Evolutionary conservation across 495 filamentous ascomycete species (phyloP).

Genomic region (Penicillium silybi): DNA sequence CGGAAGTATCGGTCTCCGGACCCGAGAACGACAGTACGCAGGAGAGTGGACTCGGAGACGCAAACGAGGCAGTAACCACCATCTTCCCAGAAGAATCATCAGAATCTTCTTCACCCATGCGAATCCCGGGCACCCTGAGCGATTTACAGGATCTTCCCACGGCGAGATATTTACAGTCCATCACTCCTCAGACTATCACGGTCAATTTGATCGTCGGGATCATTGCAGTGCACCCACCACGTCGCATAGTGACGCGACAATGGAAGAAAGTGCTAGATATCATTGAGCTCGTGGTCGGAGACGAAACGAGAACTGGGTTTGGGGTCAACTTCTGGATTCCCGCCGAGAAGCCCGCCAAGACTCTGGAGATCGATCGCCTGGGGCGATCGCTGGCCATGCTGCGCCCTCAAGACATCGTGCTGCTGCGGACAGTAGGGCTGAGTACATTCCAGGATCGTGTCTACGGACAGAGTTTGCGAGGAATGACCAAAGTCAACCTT

Average conservation of each 20-base stretch:
- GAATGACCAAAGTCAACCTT: conserved; percentile 67
- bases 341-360: conserved; percentile 19
- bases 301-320: conserved; percentile 82
- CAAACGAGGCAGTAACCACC: conserved; percentile 15
- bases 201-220: conserved; percentile 76
- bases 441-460: conserved; percentile 67
- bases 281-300: conserved; percentile 76
- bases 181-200: conserved; percentile 74
- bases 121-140: conserved; percentile 40
- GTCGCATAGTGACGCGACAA: conserved; percentile 52
- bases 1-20: conserved; percentile 24
- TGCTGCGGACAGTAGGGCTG: conserved; percentile 74
- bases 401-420: conserved; percentile 67
- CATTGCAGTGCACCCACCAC: conserved; percentile 63
- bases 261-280: conserved; percentile 54
- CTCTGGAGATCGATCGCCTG: conserved; percentile 28
- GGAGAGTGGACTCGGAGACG: conserved; percentile 10
- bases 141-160: conserved; percentile 69
- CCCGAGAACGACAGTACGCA: conserved; percentile 13
- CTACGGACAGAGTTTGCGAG: conserved; percentile 70
- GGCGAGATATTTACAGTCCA: conserved; percentile 60
- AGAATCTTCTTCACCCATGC: conserved; percentile 9
- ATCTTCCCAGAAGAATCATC: conserved; percentile 9
- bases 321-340: conserved; percentile 79
- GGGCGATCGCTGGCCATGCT: conserved; percentile 44